Evolutionary conservation across 805 yeast species (phyloP).

Genomic region (Torulaspora franciscae): DNA sequence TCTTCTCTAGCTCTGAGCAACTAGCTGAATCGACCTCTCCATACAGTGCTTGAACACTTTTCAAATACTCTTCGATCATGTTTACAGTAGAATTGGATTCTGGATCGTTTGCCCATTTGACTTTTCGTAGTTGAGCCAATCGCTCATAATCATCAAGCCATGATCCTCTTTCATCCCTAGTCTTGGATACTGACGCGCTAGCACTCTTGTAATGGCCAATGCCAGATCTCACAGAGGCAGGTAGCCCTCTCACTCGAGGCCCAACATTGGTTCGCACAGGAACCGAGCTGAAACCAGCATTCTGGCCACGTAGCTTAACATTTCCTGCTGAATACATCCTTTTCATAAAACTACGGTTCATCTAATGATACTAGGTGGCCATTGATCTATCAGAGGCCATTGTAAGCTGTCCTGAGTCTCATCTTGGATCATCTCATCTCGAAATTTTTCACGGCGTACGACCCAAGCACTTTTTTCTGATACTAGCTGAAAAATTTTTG

Average conservation of each 20-base stretch:
- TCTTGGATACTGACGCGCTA: constrained; percentile 4
- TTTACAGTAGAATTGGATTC: not conserved
- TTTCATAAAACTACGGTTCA: not conserved
- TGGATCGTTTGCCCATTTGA: constrained; percentile 2
- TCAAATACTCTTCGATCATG: constrained; percentile 12
- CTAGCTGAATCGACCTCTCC: constrained; percentile 8
- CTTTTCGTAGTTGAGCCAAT: constrained; percentile 15
- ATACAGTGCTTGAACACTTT: constrained; percentile 8
- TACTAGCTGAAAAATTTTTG: constrained; percentile 9
- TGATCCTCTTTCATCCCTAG: constrained; percentile 4
- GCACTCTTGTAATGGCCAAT: constrained; percentile 11
- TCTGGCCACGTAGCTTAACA: not conserved
- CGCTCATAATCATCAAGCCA: constrained; percentile 23
- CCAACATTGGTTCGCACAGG: constrained; percentile 2
- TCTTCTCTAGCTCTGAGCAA: constrained; percentile 8
- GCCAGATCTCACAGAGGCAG: constrained; percentile 3
- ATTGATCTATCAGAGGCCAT: not conserved
- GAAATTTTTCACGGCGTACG: constrained; percentile 8
- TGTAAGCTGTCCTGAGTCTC: not conserved
- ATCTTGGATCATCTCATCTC: not conserved
- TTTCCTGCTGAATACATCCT: constrained; percentile 1
- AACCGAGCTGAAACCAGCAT: constrained; percentile 2
- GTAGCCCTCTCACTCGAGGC: constrained; percentile 10
- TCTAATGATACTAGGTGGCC: not conserved
- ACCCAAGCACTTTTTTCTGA: constrained; percentile 13